These are phyloP conservation scores for Trichosporon faecale DNA, from an alignment of 1,284 basidiomycete species.

Conservation along the genomic window DNA sequence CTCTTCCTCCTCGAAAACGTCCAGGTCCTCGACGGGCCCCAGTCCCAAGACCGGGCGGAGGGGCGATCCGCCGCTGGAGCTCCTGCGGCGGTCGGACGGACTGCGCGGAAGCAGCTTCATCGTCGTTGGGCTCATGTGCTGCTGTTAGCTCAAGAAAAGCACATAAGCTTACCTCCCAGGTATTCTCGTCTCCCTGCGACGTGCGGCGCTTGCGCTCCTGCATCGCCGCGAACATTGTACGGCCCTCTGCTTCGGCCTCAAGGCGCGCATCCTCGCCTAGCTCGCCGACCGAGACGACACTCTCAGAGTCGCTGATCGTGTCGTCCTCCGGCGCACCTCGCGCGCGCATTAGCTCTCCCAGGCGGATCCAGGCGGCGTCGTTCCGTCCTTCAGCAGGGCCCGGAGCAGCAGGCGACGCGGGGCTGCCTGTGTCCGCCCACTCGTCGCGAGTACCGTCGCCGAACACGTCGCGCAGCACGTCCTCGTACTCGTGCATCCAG, in stretches of 20 bases:
- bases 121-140: slow-evolving; percentile 93
- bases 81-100: slow-evolving; percentile 61
- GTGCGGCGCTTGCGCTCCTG: slow-evolving; percentile 43
- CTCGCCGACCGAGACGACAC: slow-evolving; percentile 80
- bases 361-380: slow-evolving; percentile 44
- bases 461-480: slow-evolving; percentile 57
- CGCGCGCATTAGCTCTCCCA: slow-evolving; percentile 44
- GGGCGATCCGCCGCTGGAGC: slow-evolving; percentile 68
- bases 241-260: slow-evolving; percentile 57
- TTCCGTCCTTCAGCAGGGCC: slow-evolving; percentile 30
- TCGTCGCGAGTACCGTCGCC: slow-evolving; percentile 38
- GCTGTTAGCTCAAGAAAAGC: slow-evolving; percentile 19
- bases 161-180: slow-evolving; percentile 74
- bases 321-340: slow-evolving; percentile 23
- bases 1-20: slow-evolving; percentile 59
- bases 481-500: slow-evolving; percentile 58
- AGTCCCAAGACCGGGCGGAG: slow-evolving; percentile 74
- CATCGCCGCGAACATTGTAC: slow-evolving; percentile 56
- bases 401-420: slow-evolving; percentile 13
- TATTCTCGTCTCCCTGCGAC: slow-evolving; percentile 62
- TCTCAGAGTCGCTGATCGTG: slow-evolving; percentile 85
- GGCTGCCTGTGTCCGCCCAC: slow-evolving; percentile 25
- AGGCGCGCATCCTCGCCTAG: slow-evolving; percentile 68
- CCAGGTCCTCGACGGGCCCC: slow-evolving; percentile 62
- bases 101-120: slow-evolving; percentile 85